Conservation (phyloP, 78 protist species). For the Polysphondylium violaceum region DNA sequence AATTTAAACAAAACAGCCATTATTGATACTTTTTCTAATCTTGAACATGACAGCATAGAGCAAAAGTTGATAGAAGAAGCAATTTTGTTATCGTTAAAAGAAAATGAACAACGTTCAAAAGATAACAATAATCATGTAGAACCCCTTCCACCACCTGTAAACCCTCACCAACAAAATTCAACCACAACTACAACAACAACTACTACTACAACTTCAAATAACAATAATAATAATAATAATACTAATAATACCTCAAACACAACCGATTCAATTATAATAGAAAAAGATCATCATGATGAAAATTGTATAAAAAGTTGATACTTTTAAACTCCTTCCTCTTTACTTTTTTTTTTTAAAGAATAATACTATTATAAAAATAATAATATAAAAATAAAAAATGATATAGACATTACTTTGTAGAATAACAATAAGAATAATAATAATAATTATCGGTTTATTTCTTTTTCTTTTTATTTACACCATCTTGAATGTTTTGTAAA, state of each 20-base stretch:
- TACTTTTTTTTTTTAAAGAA: background rate
- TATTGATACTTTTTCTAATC: too few species aligned
- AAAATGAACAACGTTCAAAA: background rate
- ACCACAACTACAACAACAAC: constrained; percentile 6
- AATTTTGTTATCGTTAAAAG: too few species aligned
- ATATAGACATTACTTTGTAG: background rate
- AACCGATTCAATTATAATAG: background rate
- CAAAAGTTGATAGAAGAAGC: too few species aligned
- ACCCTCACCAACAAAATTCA: constrained; percentile 1
- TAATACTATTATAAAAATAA: too few species aligned
- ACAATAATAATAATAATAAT: constrained; percentile 11
- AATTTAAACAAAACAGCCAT: too few species aligned
- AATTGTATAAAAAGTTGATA: too few species aligned
- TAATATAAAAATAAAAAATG: too few species aligned
- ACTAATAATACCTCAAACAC: constrained; percentile 1
- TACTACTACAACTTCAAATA: background rate
- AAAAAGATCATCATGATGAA: background rate
- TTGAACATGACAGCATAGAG: too few species aligned
- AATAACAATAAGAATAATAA: background rate
- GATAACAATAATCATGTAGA: too few species aligned
- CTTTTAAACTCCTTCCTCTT: too few species aligned
- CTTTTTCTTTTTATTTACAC: constrained; percentile 35
- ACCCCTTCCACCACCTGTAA: constrained; percentile 30
- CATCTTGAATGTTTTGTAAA: constrained; percentile 45
- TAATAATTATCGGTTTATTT: background rate